Evolutionary conservation across 129 eudicot species (phyloP).

Genomic region (Chrysanthemum makinoi): DNA sequence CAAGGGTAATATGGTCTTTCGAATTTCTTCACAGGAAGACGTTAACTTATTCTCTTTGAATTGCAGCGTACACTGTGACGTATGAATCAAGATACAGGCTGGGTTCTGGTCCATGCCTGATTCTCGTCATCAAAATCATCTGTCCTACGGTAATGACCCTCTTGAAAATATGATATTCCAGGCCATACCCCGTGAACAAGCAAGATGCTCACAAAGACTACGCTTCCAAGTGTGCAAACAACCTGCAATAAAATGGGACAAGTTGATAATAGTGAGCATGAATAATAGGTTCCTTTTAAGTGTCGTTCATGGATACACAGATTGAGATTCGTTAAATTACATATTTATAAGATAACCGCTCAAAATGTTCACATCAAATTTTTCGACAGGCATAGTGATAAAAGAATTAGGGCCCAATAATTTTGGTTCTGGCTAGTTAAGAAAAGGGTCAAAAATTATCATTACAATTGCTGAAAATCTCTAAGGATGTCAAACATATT

Average conservation of each 20-base stretch:
- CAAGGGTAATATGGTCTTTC: slow-evolving; percentile 12
- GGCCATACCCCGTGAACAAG: no score
- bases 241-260: no score
- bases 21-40: neutral
- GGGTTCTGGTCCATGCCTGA: slow-evolving; percentile 54
- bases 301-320: neutral
- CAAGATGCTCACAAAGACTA: no score
- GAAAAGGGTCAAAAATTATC: no score
- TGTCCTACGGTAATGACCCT: slow-evolving; percentile 39
- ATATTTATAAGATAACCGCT: neutral
- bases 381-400: neutral
- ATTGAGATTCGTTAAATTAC: neutral
- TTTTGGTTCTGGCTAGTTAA: neutral
- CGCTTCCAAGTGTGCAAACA: no score
- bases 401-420: neutral
- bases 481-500: no score
- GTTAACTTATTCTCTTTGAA: slow-evolving; percentile 5
- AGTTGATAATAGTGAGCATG: no score
- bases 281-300: no score
- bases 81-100: slow-evolving; percentile 49
- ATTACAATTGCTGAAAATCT: no score
- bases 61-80: slow-evolving; percentile 1
- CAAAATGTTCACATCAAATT: neutral
- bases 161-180: slow-evolving; percentile 61
- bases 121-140: slow-evolving; percentile 55